A percentile compares a stretch with the other conserved stretches of the same genome.
These are phyloP conservation scores for Chimonanthus praecox DNA, from an alignment of 164 flowering plant genomes.

Conservation along the genomic window DNA sequence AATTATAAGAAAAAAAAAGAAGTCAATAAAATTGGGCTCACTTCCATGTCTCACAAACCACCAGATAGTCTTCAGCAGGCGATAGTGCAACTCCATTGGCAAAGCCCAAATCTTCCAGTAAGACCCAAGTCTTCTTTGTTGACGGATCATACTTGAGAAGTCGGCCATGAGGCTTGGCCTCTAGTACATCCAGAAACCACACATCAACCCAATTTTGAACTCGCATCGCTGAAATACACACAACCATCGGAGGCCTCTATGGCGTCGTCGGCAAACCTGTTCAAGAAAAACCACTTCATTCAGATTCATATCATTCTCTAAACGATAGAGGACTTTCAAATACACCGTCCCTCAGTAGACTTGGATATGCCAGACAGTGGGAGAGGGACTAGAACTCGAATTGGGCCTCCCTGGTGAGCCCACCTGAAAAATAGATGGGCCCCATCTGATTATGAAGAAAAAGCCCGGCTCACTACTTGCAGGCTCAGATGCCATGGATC, in stretches of 20 bases:
- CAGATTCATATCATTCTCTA: neutral
- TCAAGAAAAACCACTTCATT: neutral
- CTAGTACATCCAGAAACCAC: slow-evolving; percentile 51
- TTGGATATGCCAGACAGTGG: neutral
- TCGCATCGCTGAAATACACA: slow-evolving; percentile 56
- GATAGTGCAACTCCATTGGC: slow-evolving; percentile 84
- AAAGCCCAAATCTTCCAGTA: slow-evolving; percentile 41
- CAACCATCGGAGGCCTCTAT: slow-evolving; percentile 53
- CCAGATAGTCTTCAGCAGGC: slow-evolving; percentile 39
- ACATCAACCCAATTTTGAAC: slow-evolving; percentile 55
- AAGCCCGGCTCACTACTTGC: too few species aligned
- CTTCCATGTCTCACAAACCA: slow-evolving; percentile 73
- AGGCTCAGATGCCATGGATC: too few species aligned
- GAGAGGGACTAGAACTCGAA: neutral
- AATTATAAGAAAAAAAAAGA: too few species aligned
- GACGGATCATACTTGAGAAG: slow-evolving; percentile 54
- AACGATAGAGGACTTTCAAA: neutral
- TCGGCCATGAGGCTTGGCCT: slow-evolving; percentile 69
- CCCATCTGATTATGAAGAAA: too few species aligned
- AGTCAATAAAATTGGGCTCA: slow-evolving; percentile 17
- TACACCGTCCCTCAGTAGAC: too few species aligned
- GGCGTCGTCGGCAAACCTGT: slow-evolving; percentile 70
- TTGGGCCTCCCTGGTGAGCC: too few species aligned
- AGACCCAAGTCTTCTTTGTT: slow-evolving; percentile 30
- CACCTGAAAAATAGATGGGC: too few species aligned